Conservation (phyloP, 202 grass and related monocot genomes). For the Eragrostis tef region DNA sequence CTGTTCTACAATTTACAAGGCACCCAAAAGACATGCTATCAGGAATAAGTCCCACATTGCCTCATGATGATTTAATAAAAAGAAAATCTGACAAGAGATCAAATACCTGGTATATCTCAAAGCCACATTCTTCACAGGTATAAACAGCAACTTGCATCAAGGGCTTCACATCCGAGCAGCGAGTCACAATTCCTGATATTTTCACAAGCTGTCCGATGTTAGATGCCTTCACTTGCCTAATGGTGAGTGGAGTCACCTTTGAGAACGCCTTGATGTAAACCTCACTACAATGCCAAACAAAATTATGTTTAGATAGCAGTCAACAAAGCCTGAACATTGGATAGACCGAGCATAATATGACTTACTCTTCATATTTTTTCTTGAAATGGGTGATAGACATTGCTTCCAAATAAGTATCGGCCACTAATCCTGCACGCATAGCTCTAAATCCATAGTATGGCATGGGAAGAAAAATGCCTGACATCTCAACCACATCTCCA, state of each 20-base stretch:
- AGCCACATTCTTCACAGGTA: conserved; percentile 99
- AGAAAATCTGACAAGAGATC: conserved; percentile 6
- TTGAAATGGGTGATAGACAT: conserved; percentile 99
- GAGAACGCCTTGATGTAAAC: conserved; percentile 90
- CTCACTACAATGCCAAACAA: conserved; percentile 63
- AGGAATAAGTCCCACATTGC: background rate
- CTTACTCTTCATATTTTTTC: conserved; percentile 99
- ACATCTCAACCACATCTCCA: conserved; percentile 95
- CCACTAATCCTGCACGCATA: conserved; percentile 98
- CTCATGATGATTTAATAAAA: background rate
- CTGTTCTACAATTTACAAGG: background rate
- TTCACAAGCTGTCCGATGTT: conserved; percentile 99
- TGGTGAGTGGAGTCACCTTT: conserved; percentile 69
- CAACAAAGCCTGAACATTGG: background rate
- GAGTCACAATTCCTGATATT: conserved; percentile 95
- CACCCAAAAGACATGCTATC: background rate
- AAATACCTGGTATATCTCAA: conserved; percentile 97
- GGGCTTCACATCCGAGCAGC: conserved; percentile 96
- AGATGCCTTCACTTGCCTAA: conserved; percentile 95
- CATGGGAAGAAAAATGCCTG: conserved; percentile 96
- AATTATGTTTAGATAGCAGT: conserved; percentile 30
- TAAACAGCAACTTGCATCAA: conserved; percentile 99
- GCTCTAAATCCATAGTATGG: conserved; percentile 94
- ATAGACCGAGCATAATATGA: conserved; percentile 37
- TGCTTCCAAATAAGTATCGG: conserved; percentile 96